Evolutionary conservation across 2,329 filamentous ascomycete species (phyloP).

Genomic region (Phialophora macrospora): DNA sequence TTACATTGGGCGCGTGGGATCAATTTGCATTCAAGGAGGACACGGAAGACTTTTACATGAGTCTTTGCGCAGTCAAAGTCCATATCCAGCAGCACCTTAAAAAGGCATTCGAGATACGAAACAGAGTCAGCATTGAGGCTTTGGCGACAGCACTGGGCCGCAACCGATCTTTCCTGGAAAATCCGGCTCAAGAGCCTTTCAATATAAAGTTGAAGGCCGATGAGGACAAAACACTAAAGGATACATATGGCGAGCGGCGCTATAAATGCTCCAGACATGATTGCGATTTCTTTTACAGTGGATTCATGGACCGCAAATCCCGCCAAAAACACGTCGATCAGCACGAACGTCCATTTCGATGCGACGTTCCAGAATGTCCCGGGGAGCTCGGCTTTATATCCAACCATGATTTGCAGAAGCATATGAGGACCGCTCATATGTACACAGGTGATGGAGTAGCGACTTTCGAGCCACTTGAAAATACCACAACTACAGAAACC

Average conservation of each 20-base stretch:
- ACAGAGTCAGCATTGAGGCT: neutral
- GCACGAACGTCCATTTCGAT: slow-evolving; percentile 6
- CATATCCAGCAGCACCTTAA: slow-evolving; percentile 3
- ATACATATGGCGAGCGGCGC: slow-evolving; percentile 3
- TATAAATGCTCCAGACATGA: slow-evolving; percentile 2
- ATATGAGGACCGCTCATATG: neutral
- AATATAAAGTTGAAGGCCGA: neutral
- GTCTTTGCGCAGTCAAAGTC: neutral
- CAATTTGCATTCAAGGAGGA: neutral
- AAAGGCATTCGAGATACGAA: neutral
- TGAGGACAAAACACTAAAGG: neutral
- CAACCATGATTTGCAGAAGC: slow-evolving; percentile 1
- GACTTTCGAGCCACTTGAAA: slow-evolving; percentile 7
- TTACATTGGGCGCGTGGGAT: slow-evolving; percentile 1
- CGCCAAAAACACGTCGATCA: slow-evolving; percentile 4
- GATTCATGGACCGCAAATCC: neutral
- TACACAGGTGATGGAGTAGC: neutral
- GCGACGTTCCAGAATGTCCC: neutral
- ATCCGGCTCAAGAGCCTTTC: neutral
- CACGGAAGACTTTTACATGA: neutral
- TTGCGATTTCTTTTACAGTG: slow-evolving; percentile 1
- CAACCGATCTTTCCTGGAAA: slow-evolving; percentile 1
- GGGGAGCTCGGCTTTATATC: neutral
- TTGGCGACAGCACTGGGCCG: neutral
- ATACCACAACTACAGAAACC: neutral